Evolutionary conservation across 192 early-diverging fungal species (phyloP).

Genomic region (Coemansia sp.): DNA sequence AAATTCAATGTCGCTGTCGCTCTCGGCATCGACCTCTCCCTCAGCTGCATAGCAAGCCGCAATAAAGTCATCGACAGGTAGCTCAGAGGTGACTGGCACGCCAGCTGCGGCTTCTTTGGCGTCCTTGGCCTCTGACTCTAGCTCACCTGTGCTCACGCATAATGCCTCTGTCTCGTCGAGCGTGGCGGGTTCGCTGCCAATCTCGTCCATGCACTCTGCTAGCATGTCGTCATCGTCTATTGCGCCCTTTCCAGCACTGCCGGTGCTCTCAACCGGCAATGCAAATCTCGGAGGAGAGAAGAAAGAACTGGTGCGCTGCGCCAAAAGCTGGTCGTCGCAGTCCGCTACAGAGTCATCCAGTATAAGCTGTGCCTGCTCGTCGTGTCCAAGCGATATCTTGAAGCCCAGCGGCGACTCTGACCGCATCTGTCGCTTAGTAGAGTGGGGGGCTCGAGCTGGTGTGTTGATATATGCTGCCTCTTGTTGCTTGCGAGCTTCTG

Average conservation of each 20-base stretch:
- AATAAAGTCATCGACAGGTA: not conserved
- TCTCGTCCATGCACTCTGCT: not conserved
- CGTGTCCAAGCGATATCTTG: conserved; percentile 4
- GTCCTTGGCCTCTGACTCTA: not conserved
- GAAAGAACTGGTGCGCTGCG: not conserved
- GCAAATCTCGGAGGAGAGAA: conserved; percentile 13
- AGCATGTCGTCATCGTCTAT: not conserved
- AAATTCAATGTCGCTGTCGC: conserved; percentile 21
- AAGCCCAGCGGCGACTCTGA: conserved; percentile 28
- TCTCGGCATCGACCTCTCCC: not conserved
- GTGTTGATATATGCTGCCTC: conserved; percentile 32
- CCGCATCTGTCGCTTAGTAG: conserved; percentile 36
- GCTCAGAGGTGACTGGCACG: not conserved
- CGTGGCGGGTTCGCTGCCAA: not conserved
- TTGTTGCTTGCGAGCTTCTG: conserved; percentile 26
- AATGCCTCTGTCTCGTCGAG: too few species aligned
- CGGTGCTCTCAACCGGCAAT: not conserved
- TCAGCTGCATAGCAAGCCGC: not conserved
- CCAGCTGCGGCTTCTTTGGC: not conserved
- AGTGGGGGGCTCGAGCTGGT: conserved; percentile 35
- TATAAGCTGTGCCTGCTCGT: not conserved
- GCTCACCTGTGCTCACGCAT: not conserved
- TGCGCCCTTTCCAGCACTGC: not conserved
- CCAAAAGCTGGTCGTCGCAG: not conserved
- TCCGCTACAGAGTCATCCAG: not conserved